phyloP scores from a whole-genome alignment of 768 basidiomycete species.

The Suillus ampliporus region DNA sequence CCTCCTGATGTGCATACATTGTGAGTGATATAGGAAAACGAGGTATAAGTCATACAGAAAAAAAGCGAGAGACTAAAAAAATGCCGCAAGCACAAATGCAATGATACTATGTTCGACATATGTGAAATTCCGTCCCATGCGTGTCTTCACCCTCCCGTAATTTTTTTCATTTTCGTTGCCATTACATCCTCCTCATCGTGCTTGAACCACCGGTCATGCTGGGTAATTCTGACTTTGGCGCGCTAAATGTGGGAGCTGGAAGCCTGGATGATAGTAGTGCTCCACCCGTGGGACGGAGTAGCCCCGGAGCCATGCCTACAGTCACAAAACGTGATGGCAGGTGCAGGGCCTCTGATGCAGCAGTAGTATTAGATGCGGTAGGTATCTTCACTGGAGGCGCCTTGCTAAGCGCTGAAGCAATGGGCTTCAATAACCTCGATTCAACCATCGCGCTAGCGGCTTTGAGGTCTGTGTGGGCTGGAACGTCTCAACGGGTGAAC shows the following conservation, averaged over 20 bases:
- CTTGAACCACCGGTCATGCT: neutral
- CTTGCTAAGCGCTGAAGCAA: slow-evolving; percentile 13
- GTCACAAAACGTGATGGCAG: slow-evolving; percentile 17
- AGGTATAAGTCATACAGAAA: neutral
- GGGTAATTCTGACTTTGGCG: slow-evolving; percentile 11
- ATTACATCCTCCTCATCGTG: slow-evolving; percentile 8
- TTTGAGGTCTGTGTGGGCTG: neutral
- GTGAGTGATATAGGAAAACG: neutral
- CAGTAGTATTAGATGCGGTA: neutral
- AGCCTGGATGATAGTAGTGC: slow-evolving; percentile 16
- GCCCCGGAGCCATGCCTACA: slow-evolving; percentile 6
- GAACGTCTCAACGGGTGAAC: neutral
- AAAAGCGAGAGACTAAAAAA: slow-evolving; percentile 3
- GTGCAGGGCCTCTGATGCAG: slow-evolving; percentile 5
- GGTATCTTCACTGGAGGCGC: slow-evolving; percentile 4
- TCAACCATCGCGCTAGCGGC: neutral
- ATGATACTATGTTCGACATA: slow-evolving; percentile 9
- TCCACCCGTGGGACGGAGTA: slow-evolving; percentile 10
- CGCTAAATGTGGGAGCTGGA: slow-evolving; percentile 15
- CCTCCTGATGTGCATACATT: slow-evolving; percentile 2
- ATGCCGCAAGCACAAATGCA: slow-evolving; percentile 8
- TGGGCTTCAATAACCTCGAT: slow-evolving; percentile 14
- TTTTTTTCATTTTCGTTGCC: neutral
- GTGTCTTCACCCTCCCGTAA: neutral
- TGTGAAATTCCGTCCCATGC: slow-evolving; percentile 3